Base-by-base conservation (phyloP, 148 eudicot genomes). In the Rhododendron simsii region DNA sequence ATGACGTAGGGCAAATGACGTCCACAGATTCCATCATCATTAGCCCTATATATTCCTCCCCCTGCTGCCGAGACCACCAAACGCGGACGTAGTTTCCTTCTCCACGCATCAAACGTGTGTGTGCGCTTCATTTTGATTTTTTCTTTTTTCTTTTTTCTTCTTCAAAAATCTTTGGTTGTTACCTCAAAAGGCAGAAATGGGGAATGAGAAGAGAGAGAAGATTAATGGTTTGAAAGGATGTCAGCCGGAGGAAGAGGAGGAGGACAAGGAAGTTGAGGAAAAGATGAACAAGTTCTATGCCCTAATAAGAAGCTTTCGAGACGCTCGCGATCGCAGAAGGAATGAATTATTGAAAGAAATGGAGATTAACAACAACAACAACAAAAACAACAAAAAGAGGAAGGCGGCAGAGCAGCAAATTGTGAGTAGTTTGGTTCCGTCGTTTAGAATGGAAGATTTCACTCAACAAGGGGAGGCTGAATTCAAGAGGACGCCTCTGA, bases 231-330 rank as follows among this genome's bases (percentile, higher is more conserved):
- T 1, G 13, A 37, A 75, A 18, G 12, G 39, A 7, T 75, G 16
- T 14, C 61, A 3, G 30, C 3, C 14, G 82, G 47, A 7, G 59
- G 51, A 48, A 35, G 82, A 45, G 1, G 10, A 48, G 16, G 81
- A 78, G n/a, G 30, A 21, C 2, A 53, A 85, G 7, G 79, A 57
- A 6, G 88, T 89, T 3, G 92, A 90, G 33, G 75, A 84, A 57
- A 92, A 90, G 89, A 91, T 90, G 87, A 90, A 89, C 2, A 87
- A 80, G 79, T 91, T 91, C 84, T 91, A 87, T 83, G 89, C 85
- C 30, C 61, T 91, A 10, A 87, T 91, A 6, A 86, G 87, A 61
- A 83, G 86, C 74, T 86, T 88, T 83, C 87, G 55, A 23, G 86
- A 84, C 63, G 90, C 89, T 39, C 89, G 89, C 6, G 53, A 86